Conservation (phyloP, 352 stramenopile genomes). For the Achlya hypogyna region DNA sequence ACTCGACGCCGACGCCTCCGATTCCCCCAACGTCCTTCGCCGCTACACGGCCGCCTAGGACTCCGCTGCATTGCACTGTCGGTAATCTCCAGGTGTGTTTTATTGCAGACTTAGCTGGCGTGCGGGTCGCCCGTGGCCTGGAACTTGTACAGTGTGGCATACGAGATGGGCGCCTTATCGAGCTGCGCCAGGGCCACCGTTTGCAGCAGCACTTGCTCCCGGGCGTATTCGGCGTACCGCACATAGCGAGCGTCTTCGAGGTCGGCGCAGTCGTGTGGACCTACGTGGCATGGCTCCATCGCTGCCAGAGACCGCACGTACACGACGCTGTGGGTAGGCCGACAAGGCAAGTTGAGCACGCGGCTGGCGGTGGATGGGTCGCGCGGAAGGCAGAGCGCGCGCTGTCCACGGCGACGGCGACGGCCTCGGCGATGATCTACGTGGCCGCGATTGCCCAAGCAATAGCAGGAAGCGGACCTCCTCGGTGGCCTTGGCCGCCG, state of each 20-base stretch:
- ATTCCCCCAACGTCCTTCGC: slow-evolving; percentile 43
- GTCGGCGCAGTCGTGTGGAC: neutral
- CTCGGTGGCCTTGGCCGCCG: neutral
- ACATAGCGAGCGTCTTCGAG: neutral
- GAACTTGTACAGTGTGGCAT: neutral
- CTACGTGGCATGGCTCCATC: too few relatives aligned
- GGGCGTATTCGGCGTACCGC: neutral
- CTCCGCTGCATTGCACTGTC: too few relatives aligned
- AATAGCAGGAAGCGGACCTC: slow-evolving; percentile 7
- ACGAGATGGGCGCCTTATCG: neutral
- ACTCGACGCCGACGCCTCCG: slow-evolving; percentile 63
- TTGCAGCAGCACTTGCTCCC: slow-evolving; percentile 2
- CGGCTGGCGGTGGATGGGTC: neutral
- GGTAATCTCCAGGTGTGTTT: too few relatives aligned
- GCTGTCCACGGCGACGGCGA: neutral
- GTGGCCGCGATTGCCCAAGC: neutral
- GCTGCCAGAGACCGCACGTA: neutral
- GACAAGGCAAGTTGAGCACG: neutral
- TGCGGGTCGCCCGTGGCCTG: neutral
- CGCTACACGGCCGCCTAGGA: too few relatives aligned
- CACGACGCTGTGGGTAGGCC: neutral
- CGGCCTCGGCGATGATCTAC: slow-evolving; percentile 12
- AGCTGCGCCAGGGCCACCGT: neutral
- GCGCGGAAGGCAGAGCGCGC: neutral
- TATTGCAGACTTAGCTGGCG: too few relatives aligned